Conservation (phyloP, 192 early-diverging fungal genomes). For the Spizellomyces sp. region DNA sequence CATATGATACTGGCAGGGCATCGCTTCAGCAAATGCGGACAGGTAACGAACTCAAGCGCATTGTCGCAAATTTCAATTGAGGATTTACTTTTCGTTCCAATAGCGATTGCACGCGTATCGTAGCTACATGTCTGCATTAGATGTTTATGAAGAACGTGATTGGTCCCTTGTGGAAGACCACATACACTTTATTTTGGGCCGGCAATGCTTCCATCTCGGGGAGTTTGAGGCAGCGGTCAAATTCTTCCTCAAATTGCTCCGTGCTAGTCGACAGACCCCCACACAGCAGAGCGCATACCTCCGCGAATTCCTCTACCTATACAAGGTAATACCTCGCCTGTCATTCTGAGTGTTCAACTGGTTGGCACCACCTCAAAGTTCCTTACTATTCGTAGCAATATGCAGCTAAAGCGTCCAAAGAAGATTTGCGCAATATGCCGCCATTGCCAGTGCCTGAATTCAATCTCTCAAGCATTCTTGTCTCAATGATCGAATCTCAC, state of each 20-base stretch:
- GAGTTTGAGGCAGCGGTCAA: conserved; percentile 73
- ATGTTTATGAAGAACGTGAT: conserved; percentile 57
- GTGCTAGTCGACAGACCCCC: conserved; percentile 63
- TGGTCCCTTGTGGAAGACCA: conserved; percentile 89
- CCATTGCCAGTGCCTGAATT: conserved; percentile 61
- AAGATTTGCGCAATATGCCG: conserved; percentile 54
- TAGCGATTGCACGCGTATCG: conserved; percentile 76
- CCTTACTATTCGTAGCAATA: conserved; percentile 30
- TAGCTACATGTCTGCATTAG: conserved; percentile 69
- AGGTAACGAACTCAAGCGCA: conserved; percentile 53
- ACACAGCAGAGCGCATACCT: conserved; percentile 69
- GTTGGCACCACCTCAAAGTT: not conserved
- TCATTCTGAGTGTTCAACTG: too few relatives aligned
- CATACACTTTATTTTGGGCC: conserved; percentile 84
- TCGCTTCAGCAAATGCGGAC: conserved; percentile 73
- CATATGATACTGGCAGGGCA: conserved; percentile 87
- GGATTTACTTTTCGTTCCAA: conserved; percentile 3
- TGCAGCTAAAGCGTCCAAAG: conserved; percentile 13
- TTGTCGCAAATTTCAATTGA: not conserved
- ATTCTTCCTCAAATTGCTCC: conserved; percentile 78
- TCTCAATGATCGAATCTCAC: conserved; percentile 36
- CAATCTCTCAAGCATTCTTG: conserved; percentile 28
- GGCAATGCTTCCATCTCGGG: conserved; percentile 76
- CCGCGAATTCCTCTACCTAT: conserved; percentile 77
- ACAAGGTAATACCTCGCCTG: conserved; percentile 52